These are phyloP conservation scores for Auxenochlorella pyrenoidosa DNA, from an alignment of 139 green algal species.

Conservation along the genomic window DNA sequence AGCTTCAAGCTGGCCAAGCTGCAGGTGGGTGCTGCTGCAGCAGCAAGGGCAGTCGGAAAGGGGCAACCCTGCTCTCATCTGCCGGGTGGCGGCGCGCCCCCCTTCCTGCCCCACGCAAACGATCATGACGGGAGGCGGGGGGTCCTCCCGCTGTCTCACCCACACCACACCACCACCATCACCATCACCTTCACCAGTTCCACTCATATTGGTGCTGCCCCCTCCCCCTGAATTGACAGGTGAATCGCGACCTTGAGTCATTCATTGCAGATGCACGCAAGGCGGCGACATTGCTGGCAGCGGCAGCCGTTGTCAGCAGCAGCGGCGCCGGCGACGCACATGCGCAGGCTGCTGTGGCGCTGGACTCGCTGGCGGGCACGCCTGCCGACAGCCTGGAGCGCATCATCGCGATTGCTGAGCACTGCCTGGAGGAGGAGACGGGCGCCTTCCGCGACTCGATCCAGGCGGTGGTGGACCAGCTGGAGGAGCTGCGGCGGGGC, in stretches of 20 bases:
- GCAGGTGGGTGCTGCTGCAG: conserved; percentile 38
- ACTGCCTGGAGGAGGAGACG: conserved; percentile 67
- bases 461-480: conserved; percentile 69
- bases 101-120: too few relatives aligned
- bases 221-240: conserved; percentile 27
- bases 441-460: conserved; percentile 69
- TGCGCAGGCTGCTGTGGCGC: neutral
- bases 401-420: conserved; percentile 53
- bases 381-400: neutral
- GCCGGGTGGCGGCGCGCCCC: too few relatives aligned
- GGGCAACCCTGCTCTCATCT: too few relatives aligned
- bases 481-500: conserved; percentile 65
- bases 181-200: too few relatives aligned
- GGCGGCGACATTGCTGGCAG: neutral
- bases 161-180: too few relatives aligned
- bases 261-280: conserved; percentile 48
- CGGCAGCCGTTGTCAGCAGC: neutral
- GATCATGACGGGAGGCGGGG: too few relatives aligned
- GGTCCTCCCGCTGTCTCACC: too few relatives aligned
- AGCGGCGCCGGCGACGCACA: neutral
- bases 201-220: neutral
- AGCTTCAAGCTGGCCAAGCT: conserved; percentile 57
- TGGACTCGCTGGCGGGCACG: neutral
- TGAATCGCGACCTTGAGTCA: conserved; percentile 53
- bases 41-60: neutral